Evolutionary conservation across 805 yeast species (phyloP).

Genomic region (Pichia membranifaciens): DNA sequence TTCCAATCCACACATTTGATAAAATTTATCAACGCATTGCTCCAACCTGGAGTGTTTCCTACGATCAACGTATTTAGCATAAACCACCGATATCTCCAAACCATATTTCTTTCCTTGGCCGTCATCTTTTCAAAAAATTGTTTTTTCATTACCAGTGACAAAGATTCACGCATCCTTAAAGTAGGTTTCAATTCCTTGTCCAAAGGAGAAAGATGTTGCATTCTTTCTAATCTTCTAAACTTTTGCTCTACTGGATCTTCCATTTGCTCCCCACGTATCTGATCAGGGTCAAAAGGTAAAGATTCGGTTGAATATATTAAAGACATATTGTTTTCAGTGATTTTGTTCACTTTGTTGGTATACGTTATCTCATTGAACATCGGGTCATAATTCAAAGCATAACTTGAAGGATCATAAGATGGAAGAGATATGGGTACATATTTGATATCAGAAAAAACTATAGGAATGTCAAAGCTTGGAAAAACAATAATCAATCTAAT

Average conservation of each 20-base stretch:
- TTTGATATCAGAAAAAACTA: conserved; percentile 58
- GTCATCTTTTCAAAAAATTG: conserved; percentile 81
- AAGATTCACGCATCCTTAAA: conserved; percentile 69
- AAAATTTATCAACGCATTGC: conserved; percentile 48
- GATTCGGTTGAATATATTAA: conserved; percentile 9
- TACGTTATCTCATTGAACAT: conserved; percentile 23
- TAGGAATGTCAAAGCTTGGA: conserved; percentile 64
- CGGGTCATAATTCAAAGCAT: conserved; percentile 17
- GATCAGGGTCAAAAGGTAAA: conserved; percentile 65
- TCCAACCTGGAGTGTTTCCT: conserved; percentile 30
- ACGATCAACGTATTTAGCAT: conserved; percentile 47
- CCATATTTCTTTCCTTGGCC: conserved; percentile 75
- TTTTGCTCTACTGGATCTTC: conserved; percentile 86
- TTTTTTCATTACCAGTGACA: conserved; percentile 60
- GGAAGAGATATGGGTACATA: conserved; percentile 32
- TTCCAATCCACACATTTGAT: conserved; percentile 86
- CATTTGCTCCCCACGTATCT: conserved; percentile 33
- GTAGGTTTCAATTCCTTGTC: conserved; percentile 89
- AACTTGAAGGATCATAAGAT: conserved; percentile 20
- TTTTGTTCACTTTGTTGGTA: conserved; percentile 17
- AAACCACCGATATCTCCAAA: conserved; percentile 89
- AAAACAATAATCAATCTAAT: conserved; percentile 39
- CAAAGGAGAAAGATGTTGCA: conserved; percentile 66
- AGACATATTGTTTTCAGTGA: neutral
- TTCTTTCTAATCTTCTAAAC: conserved; percentile 77